Conservation (phyloP, 768 basidiomycete genomes). For the Mycena maculata region DNA sequence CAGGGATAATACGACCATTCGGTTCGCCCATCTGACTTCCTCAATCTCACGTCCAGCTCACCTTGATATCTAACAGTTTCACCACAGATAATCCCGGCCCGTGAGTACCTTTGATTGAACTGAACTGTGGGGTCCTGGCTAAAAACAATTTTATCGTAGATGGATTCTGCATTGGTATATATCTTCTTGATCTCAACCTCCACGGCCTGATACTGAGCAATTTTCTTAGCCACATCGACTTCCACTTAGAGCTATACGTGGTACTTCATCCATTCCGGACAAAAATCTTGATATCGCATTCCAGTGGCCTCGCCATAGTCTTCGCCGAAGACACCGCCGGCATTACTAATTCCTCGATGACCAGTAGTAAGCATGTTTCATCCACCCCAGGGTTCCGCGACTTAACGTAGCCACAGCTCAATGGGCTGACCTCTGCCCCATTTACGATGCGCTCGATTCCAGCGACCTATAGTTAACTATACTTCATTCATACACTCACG, state of each 20-base stretch:
- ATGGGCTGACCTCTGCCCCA: conserved; percentile 19
- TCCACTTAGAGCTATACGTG: conserved; percentile 20
- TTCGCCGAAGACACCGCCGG: conserved; percentile 19
- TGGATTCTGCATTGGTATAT: conserved; percentile 20
- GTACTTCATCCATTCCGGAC: not conserved
- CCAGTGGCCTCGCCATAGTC: conserved; percentile 11
- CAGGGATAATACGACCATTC: conserved; percentile 54
- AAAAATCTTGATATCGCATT: not conserved
- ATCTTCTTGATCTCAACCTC: no score
- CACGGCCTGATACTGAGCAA: not conserved
- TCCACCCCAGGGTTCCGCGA: no score
- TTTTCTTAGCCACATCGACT: conserved; percentile 19
- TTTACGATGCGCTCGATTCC: not conserved
- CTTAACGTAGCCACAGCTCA: not conserved
- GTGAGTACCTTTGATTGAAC: not conserved
- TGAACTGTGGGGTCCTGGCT: no score
- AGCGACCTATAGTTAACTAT: not conserved
- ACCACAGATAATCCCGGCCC: conserved; percentile 55
- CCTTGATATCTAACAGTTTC: conserved; percentile 32
- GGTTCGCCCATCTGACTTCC: conserved; percentile 39
- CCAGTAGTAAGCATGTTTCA: not conserved
- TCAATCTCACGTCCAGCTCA: not conserved
- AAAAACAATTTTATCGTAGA: not conserved
- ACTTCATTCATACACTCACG: no score
- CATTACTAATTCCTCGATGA: not conserved